These are phyloP conservation scores for Zygnema cylindricum DNA, from an alignment of 139 green algal genomes.

Conservation along the genomic window DNA sequence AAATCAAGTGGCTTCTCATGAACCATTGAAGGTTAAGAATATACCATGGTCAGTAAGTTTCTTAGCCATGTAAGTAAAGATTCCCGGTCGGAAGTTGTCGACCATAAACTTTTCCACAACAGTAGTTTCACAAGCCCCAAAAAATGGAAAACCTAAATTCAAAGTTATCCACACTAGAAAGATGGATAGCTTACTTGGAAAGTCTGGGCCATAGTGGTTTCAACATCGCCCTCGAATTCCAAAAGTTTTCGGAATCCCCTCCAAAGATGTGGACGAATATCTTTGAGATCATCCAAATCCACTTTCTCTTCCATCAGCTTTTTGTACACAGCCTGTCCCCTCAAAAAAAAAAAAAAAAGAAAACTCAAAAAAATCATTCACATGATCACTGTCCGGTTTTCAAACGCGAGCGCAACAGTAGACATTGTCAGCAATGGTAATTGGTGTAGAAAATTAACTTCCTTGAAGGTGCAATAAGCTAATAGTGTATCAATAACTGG, in stretches of 20 bases:
- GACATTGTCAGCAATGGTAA: too few relatives aligned
- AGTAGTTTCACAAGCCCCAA: background rate
- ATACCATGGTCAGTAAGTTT: too few relatives aligned
- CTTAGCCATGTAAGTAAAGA: too few relatives aligned
- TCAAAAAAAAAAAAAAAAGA: background rate
- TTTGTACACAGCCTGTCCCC: conserved; percentile 74
- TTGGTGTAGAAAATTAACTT: too few relatives aligned
- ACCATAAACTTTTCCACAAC: too few relatives aligned
- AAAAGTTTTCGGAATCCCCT: conserved; percentile 52
- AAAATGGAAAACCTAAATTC: background rate
- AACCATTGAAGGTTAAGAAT: too few relatives aligned
- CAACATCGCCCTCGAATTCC: conserved; percentile 37
- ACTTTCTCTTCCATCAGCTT: conserved; percentile 74
- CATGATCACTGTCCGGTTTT: too few relatives aligned
- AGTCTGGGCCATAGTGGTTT: conserved; percentile 1
- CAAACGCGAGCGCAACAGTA: too few relatives aligned
- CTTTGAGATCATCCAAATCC: conserved; percentile 61
- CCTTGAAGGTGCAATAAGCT: too few relatives aligned
- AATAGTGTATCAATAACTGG: too few relatives aligned
- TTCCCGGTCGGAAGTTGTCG: too few relatives aligned
- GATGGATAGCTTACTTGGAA: conserved; percentile 33
- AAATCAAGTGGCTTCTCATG: too few relatives aligned
- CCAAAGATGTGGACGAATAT: conserved; percentile 1
- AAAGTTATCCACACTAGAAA: background rate
- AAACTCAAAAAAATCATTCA: conserved; percentile 61